Conservation (phyloP, 768 basidiomycete genomes). For the Termitomyces sp. region DNA sequence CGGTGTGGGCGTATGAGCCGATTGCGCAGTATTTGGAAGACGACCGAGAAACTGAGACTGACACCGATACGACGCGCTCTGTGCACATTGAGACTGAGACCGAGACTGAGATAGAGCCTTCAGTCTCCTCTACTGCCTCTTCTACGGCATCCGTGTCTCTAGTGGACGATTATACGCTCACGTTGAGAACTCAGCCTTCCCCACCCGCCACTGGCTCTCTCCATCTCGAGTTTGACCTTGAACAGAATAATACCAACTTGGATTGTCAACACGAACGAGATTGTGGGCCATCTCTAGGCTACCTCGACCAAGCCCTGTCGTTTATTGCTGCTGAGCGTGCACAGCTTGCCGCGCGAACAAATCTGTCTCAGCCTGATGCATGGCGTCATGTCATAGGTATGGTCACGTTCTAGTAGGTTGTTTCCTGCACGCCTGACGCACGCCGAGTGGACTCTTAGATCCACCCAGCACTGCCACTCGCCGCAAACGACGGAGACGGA, state of each 20-base stretch:
- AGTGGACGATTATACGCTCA: slow-evolving; percentile 7
- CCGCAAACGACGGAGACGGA: slow-evolving; percentile 31
- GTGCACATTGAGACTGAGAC: slow-evolving; percentile 27
- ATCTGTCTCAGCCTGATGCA: slow-evolving; percentile 18
- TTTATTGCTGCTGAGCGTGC: slow-evolving; percentile 72
- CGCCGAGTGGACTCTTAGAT: slow-evolving; percentile 21
- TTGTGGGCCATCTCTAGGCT: slow-evolving; percentile 63
- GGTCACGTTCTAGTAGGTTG: slow-evolving; percentile 12
- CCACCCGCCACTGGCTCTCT: neutral
- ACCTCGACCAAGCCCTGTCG: slow-evolving; percentile 67
- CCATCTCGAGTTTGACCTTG: neutral
- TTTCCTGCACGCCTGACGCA: neutral
- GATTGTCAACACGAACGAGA: slow-evolving; percentile 10
- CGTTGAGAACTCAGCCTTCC: slow-evolving; percentile 12
- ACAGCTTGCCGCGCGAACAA: slow-evolving; percentile 44
- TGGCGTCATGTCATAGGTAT: slow-evolving; percentile 36
- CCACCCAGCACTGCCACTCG: slow-evolving; percentile 9
- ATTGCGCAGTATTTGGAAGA: slow-evolving; percentile 50
- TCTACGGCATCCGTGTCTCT: neutral
- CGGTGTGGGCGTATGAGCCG: slow-evolving; percentile 59
- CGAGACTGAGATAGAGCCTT: slow-evolving; percentile 13
- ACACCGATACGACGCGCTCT: slow-evolving; percentile 34
- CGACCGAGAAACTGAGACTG: slow-evolving; percentile 4
- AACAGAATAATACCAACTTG: neutral
- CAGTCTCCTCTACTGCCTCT: neutral